Conservation (phyloP, 2,329 filamentous ascomycete genomes). For the Exophiala sideris region DNA sequence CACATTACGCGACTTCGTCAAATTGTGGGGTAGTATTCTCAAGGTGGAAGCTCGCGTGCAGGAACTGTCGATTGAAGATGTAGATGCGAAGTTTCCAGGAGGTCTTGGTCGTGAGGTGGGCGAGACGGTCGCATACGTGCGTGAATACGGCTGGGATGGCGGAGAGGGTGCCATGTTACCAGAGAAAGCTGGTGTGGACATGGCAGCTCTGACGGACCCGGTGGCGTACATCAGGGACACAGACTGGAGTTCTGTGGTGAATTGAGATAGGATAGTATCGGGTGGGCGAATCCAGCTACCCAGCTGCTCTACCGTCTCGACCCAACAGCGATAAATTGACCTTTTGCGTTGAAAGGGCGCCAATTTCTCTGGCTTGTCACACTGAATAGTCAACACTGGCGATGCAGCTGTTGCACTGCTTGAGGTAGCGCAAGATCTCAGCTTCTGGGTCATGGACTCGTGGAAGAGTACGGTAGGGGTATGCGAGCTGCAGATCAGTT, state of each 20-base stretch:
- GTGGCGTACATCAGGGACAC: slow-evolving; percentile 4
- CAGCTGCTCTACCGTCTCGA: too few relatives aligned
- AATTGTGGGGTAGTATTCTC: slow-evolving; percentile 13
- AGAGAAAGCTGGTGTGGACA: slow-evolving; percentile 22
- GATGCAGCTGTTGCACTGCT: too few relatives aligned
- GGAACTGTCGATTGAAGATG: slow-evolving; percentile 15
- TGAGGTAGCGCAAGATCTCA: too few relatives aligned
- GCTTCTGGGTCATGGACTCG: too few relatives aligned
- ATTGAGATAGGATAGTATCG: too few relatives aligned
- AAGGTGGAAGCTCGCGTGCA: slow-evolving; percentile 3
- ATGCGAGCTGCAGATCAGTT: neutral
- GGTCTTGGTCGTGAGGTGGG: slow-evolving; percentile 32
- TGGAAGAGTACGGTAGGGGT: too few relatives aligned
- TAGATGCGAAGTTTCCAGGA: slow-evolving; percentile 30
- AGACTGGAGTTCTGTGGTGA: slow-evolving; percentile 5
- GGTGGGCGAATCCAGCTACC: too few relatives aligned
- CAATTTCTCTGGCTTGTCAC: neutral
- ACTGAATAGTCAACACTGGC: too few relatives aligned
- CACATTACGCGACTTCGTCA: slow-evolving; percentile 14
- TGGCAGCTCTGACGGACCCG: neutral
- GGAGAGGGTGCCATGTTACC: slow-evolving; percentile 33
- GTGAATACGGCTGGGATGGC: slow-evolving; percentile 38
- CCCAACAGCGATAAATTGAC: too few relatives aligned
- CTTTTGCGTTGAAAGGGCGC: neutral
- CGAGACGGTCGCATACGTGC: slow-evolving; percentile 35